Base-by-base conservation (phyloP, 2,329 filamentous ascomycete genomes). In the Tolypocladium pustulatum region DNA sequence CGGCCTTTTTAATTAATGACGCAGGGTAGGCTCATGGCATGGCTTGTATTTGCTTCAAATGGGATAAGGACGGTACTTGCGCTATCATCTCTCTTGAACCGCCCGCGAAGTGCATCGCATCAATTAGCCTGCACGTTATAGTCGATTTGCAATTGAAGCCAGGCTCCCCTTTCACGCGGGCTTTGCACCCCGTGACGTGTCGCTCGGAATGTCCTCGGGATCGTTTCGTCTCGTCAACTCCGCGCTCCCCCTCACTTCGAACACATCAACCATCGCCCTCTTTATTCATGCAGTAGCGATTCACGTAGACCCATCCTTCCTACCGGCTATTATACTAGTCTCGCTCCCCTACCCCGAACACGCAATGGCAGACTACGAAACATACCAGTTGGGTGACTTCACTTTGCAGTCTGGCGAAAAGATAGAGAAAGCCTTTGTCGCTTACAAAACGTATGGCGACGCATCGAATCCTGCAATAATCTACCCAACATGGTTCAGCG, bases 381-480 rank as follows among this genome's bases (percentile, higher is more conserved):
- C 36, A 10, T 57, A 38, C 22, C 20, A 57, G 20, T 49, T 57
- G 8, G 56, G 56, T 27, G 49, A 57, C 25, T 38, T 52, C 25
- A 10, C n/a, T 20, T 49, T 57, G 17, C 30, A 56, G 15, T 84
- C 80, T 32, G 87, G 87, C 43, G 76, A 76, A n/a, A 77, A 73
- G 7, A 78, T 92, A 22, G 77, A 80, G 1, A 70, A 82, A 63
- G 89, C 89, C 1, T 81, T 82, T 66, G 83, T 93, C 57, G 87
- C 88, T 20, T 93, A 90, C 77, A 91, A 88, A 71, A 90, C 88
- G 0, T 87, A 88, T 64, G 89, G 89, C 25, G 76, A 85, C 58
- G 69, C 81, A 0, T 78, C 75, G 0, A 76, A 74, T 7, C 88
- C 88, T 9, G 84, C 84, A 2, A 82, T 92, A 59, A 81, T 92